Conservation (phyloP, 164 flowering plant species). For the Dillenia suffruticosa region DNA sequence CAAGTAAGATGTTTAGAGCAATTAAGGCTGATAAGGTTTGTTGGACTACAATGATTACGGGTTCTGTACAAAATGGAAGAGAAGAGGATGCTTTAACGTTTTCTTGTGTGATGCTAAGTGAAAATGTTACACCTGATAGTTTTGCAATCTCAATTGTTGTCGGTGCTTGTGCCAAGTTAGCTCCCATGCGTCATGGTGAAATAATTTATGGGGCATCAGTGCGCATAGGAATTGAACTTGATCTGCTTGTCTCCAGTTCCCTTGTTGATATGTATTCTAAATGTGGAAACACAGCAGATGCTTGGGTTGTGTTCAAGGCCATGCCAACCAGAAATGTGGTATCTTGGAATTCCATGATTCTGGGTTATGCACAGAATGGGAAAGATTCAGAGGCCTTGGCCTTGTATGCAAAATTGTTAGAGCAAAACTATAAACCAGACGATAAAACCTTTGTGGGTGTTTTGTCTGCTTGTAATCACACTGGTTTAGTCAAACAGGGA, state of each 20-base stretch:
- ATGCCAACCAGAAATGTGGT: slow-evolving; percentile 20
- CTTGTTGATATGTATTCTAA: slow-evolving; percentile 39
- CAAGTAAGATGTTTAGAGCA: slow-evolving; percentile 14
- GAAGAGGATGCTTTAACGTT: slow-evolving; percentile 30
- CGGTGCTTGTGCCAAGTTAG: slow-evolving; percentile 27
- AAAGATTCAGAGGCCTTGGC: slow-evolving; percentile 27
- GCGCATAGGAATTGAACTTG: slow-evolving; percentile 19
- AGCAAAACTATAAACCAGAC: slow-evolving; percentile 28
- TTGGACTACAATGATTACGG: slow-evolving; percentile 43
- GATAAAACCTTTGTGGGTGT: slow-evolving; percentile 28
- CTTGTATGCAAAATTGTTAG: slow-evolving; percentile 28
- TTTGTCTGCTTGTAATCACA: slow-evolving; percentile 4
- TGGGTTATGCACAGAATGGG: slow-evolving; percentile 24
- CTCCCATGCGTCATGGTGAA: slow-evolving; percentile 25
- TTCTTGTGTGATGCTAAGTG: slow-evolving; percentile 20
- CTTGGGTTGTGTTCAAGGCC: slow-evolving; percentile 19
- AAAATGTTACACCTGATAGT: slow-evolving; percentile 25
- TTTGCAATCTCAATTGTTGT: slow-evolving; percentile 28
- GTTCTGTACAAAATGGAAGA: slow-evolving; percentile 25
- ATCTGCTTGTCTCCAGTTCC: slow-evolving; percentile 31
- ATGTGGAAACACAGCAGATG: slow-evolving; percentile 30
- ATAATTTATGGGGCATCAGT: slow-evolving; percentile 24
- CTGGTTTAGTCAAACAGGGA: slow-evolving; percentile 26
- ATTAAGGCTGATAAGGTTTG: slow-evolving; percentile 23
- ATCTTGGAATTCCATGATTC: too few relatives aligned